phyloP scores from a whole-genome alignment of 352 stramenopile genomes.

The Phytophthora megakarya region DNA sequence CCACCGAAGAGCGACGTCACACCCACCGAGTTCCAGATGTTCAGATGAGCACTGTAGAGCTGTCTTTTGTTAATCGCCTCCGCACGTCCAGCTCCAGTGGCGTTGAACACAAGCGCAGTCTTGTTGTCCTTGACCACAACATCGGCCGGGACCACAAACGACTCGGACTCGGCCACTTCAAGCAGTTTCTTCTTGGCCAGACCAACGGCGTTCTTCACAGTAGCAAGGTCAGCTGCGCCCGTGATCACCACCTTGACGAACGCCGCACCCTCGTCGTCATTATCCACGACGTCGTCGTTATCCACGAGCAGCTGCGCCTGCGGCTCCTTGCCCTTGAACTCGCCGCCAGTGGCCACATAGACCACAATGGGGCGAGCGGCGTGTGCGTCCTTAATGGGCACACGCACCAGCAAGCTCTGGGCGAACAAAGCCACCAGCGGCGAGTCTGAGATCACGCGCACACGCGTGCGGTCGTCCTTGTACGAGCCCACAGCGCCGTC shows the following conservation, averaged over 20 bases:
- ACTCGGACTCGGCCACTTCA: slow-evolving; percentile 54
- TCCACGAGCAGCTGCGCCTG: slow-evolving; percentile 67
- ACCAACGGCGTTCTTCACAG: slow-evolving; percentile 58
- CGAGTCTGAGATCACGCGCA: slow-evolving; percentile 82
- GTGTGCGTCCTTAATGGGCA: slow-evolving; percentile 66
- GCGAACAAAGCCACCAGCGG: slow-evolving; percentile 71
- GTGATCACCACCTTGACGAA: slow-evolving; percentile 83
- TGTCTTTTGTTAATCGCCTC: slow-evolving; percentile 62
- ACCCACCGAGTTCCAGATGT: slow-evolving; percentile 71
- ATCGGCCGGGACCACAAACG: slow-evolving; percentile 59
- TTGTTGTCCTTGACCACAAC: slow-evolving; percentile 68
- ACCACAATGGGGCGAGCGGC: slow-evolving; percentile 79
- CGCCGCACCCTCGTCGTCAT: slow-evolving; percentile 56
- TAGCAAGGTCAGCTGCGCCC: slow-evolving; percentile 51
- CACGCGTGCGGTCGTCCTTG: slow-evolving; percentile 73
- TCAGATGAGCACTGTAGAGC: slow-evolving; percentile 73
- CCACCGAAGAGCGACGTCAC: slow-evolving; percentile 77
- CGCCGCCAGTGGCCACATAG: slow-evolving; percentile 66
- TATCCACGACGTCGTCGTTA: slow-evolving; percentile 74
- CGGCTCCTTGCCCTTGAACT: slow-evolving; percentile 65
- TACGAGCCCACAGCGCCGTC: slow-evolving; percentile 80
- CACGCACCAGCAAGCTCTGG: slow-evolving; percentile 73
- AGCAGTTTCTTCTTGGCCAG: slow-evolving; percentile 81
- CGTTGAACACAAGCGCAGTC: slow-evolving; percentile 76
- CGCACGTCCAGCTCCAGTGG: slow-evolving; percentile 52